Conservation (phyloP, 163 green algal genomes). For the Chlorella variabilis region DNA sequence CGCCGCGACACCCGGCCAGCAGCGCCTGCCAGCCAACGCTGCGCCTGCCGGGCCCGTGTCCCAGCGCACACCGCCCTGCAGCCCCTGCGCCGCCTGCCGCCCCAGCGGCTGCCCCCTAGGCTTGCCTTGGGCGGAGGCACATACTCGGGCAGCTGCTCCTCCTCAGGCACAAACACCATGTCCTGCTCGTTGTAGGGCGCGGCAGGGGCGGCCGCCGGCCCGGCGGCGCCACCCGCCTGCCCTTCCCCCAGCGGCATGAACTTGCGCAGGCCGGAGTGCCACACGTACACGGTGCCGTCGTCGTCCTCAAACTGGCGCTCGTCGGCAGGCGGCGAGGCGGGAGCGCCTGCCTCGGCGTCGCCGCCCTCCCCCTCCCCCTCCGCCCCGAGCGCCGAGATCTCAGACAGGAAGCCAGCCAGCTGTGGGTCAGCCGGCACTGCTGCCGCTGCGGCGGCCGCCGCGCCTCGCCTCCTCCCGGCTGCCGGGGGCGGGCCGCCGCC, state of each 20-base stretch:
- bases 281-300: slow-evolving; percentile 65
- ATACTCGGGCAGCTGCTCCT: slow-evolving; percentile 53
- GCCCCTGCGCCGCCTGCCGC: background rate
- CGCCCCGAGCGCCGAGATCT: slow-evolving; percentile 56
- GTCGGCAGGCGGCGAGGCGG: slow-evolving; percentile 45
- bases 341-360: slow-evolving; percentile 30
- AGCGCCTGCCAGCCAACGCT: too few species aligned
- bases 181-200: slow-evolving; percentile 51
- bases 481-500: background rate
- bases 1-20: too few species aligned
- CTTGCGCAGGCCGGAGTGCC: slow-evolving; percentile 50
- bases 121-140: slow-evolving; percentile 34
- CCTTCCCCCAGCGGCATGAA: slow-evolving; percentile 48
- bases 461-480: background rate
- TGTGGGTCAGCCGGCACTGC: slow-evolving; percentile 36
- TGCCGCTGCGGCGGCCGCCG: background rate
- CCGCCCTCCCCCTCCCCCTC: slow-evolving; percentile 3
- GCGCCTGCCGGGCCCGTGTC: too few species aligned
- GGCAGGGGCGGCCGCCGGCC: background rate
- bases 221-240: background rate
- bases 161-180: slow-evolving; percentile 61
- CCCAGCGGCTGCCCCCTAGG: background rate
- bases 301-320: slow-evolving; percentile 67
- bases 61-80: background rate
- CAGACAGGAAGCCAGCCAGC: slow-evolving; percentile 57